Evolutionary conservation across 1,284 basidiomycete species (phyloP), one percentile per base, ranked within the genome.

Genomic region (Pseudozyma thailandica): DNA sequence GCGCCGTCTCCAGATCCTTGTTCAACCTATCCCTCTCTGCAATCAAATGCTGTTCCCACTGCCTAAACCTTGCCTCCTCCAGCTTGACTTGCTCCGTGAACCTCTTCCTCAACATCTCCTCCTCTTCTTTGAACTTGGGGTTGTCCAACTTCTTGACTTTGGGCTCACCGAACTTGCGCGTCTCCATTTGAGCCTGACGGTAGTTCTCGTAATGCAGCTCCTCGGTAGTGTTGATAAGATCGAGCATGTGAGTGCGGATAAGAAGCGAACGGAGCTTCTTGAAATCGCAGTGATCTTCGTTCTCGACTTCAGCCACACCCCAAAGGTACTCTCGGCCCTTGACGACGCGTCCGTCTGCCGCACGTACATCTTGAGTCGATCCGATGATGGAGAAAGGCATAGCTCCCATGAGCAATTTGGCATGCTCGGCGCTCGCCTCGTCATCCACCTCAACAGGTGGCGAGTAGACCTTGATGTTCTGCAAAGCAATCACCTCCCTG

Each of bases 81-180:
- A 94, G 87, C 87, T 99, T 99, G 88, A 99, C 96, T 86, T 98
- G 95, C 85, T 99, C 96, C 30, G 95, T 99, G 85, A 99, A 99
- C 66, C 94, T 89, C 88, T 95, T 97, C 80, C 95, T 87, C 71
- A 98, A 88, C 48, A 90, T 87, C 85, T 99, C 95, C 84, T 99
- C 95, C 85, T 99, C 95, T 85, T 98, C 96, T 87, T 95, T 95
- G 90, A 96, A 99, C 86, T 98, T 98, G 79, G 96, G 96, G 85
- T 98, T 99, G 86, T 98, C 95, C 74, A 94, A 87, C 87, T 97
- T 98, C 89, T 94, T 95, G 78, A 96, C 93, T 87, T 98, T 98
- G 76, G 94, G 90, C 85, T 98, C 96, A 75, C 95, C 95, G 76
- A 94, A 96, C 86, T 98, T 98, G 85, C 96, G 90, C 18, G 95